Conservation (phyloP, 2,329 filamentous ascomycete species). For the Colletotrichum eremochloae region DNA sequence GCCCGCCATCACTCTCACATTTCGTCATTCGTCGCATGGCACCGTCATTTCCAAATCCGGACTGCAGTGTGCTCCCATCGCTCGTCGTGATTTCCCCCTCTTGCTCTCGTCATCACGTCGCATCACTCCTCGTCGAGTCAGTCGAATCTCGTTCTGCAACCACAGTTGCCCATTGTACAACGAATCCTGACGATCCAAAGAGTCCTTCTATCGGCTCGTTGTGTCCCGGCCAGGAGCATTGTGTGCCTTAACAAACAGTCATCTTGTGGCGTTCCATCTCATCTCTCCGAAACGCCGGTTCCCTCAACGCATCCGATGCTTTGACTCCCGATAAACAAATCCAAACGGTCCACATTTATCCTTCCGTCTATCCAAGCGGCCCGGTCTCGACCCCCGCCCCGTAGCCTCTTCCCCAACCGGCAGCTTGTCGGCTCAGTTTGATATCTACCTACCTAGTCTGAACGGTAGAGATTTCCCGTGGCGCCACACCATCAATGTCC, state of each 20-base stretch:
- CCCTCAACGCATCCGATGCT: constrained; percentile 1
- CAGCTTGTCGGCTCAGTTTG: neutral
- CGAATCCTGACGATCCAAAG: neutral
- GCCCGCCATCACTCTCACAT: constrained; percentile 4
- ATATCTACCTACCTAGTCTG: neutral
- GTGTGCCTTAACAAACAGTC: neutral
- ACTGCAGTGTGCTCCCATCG: constrained; percentile 8
- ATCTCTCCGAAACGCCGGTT: constrained; percentile 31
- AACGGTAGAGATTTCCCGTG: neutral
- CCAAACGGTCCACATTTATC: constrained; percentile 10
- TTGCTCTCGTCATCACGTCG: neutral
- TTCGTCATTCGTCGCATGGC: constrained; percentile 14
- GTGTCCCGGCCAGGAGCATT: neutral
- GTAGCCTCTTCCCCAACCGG: constrained; percentile 2
- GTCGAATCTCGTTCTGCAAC: neutral
- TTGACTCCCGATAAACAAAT: constrained; percentile 11
- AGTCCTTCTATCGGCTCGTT: neutral
- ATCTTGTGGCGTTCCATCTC: constrained; percentile 14
- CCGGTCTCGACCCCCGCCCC: constrained; percentile 11
- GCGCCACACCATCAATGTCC: constrained; percentile 1
- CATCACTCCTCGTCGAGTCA: neutral
- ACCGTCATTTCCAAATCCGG: constrained; percentile 27
- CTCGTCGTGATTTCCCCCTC: neutral
- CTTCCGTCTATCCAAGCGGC: constrained; percentile 8
- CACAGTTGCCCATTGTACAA: neutral